Base-by-base conservation (phyloP, 1,284 basidiomycete genomes). In the Somion occarium region DNA sequence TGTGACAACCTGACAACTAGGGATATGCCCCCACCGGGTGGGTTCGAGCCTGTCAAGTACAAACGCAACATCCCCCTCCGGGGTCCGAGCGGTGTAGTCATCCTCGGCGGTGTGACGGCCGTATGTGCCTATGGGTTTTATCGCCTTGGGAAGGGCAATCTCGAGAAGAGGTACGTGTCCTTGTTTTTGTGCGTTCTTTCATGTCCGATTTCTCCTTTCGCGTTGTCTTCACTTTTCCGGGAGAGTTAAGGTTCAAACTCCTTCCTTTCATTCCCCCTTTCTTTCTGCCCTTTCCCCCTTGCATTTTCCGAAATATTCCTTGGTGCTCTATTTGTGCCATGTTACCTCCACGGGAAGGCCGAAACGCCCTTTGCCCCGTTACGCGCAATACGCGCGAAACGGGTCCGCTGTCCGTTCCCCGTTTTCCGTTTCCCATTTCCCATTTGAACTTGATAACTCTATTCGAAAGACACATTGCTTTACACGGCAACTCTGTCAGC, bases 51-150 rank as follows among this genome's bases (percentile, higher is more conserved):
- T 43, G 76, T 99, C 75, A 89, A 89, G 71, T 99, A 98, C 82
- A 96, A 95, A 73, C 89, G 96, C 57, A 96, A 96, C 72, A 80
- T 99, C 54, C 95, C 97, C 46, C 78, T 92, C 65, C 85, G 91
- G 60, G 97, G 97, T 7, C 94, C 94, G 44, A 86, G 92, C 49
- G 94, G 93, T 27, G 74, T 88, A 52, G 85, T 83, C 59, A 85
- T 98, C 65, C 89, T 99, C 60, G 88, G 83, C 54, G 88, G 85
- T 42, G 86, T 95, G 59, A 81, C 86, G 57, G 87, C 83, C 55
- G 77, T 98, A 61, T 96, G 92, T 72, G 85, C 81, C 18, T 95
- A 86, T 70, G 96, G 96, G 19, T 97, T 98, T 75, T 99, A 92
- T 76, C 83, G 88, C 58, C 73, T 97, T 56, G 95, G 92, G 65